A percentile compares a stretch with the other conserved stretches of the same genome.
Evolutionary conservation across 495 filamentous ascomycete genomes (phyloP).

Genomic region (Cenococcum geophilum): DNA sequence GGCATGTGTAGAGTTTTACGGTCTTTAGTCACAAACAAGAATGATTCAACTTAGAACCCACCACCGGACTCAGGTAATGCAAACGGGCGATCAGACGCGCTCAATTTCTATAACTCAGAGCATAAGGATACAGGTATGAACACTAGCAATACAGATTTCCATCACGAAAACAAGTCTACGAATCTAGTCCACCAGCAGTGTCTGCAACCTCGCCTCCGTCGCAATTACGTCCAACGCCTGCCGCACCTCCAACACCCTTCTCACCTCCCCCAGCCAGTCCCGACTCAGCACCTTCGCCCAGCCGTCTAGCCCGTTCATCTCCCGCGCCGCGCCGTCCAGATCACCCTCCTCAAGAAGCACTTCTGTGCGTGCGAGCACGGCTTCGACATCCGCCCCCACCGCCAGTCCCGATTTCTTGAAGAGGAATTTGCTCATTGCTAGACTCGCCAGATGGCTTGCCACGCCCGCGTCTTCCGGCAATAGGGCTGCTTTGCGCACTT

Average conservation of each 20-base stretch:
- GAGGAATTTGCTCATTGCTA: slow-evolving; percentile 80
- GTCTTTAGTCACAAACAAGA: too few species aligned
- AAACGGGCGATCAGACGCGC: background rate
- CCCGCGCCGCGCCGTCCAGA: slow-evolving; percentile 81
- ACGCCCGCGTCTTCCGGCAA: slow-evolving; percentile 90
- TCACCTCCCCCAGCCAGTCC: slow-evolving; percentile 86
- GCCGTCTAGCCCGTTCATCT: slow-evolving; percentile 86
- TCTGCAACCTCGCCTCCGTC: slow-evolving; percentile 43
- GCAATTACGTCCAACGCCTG: slow-evolving; percentile 82
- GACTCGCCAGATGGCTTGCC: slow-evolving; percentile 83
- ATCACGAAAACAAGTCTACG: background rate
- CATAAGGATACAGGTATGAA: background rate
- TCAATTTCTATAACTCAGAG: slow-evolving; percentile 1
- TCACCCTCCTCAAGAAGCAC: slow-evolving; percentile 85
- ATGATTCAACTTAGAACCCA: too few species aligned
- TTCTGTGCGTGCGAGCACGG: slow-evolving; percentile 80
- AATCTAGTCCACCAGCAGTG: slow-evolving; percentile 39
- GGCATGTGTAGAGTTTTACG: too few species aligned
- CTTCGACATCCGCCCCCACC: slow-evolving; percentile 88
- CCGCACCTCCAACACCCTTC: slow-evolving; percentile 85
- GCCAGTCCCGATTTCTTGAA: slow-evolving; percentile 79
- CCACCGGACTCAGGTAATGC: too few species aligned
- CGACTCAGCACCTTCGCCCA: slow-evolving; percentile 91
- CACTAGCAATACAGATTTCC: background rate
- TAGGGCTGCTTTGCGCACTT: slow-evolving; percentile 89